Conservation (phyloP, 2,329 filamentous ascomycete genomes). For the Aphanoascus verrucosus region DNA sequence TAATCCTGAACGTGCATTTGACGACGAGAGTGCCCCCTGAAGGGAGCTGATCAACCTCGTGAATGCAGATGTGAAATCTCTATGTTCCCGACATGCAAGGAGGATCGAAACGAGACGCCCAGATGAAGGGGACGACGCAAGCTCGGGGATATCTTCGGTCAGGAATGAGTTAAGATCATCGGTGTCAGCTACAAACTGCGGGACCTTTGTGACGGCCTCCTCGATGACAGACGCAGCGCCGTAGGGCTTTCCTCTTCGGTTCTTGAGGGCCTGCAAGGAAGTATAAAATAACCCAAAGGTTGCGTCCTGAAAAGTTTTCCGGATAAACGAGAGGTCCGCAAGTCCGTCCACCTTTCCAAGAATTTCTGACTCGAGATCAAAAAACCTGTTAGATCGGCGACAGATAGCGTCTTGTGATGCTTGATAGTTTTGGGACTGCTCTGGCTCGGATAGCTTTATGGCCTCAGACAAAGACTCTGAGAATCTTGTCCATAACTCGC, state of each 20-base stretch:
- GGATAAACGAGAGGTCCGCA: slow-evolving; percentile 21
- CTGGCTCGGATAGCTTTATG: slow-evolving; percentile 66
- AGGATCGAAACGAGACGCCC: slow-evolving; percentile 56
- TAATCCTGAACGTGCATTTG: slow-evolving; percentile 28
- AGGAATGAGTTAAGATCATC: slow-evolving; percentile 44
- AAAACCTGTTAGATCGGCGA: slow-evolving; percentile 57
- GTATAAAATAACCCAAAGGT: slow-evolving; percentile 35
- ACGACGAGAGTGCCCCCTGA: slow-evolving; percentile 24
- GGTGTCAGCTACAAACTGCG: slow-evolving; percentile 32
- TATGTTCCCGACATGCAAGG: slow-evolving; percentile 42
- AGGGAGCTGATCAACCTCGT: slow-evolving; percentile 28
- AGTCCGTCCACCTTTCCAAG: slow-evolving; percentile 22
- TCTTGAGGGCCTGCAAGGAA: slow-evolving; percentile 41
- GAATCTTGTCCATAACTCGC: slow-evolving; percentile 53
- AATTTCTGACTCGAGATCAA: slow-evolving; percentile 43
- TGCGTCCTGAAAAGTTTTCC: slow-evolving; percentile 29
- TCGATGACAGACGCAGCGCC: slow-evolving; percentile 52
- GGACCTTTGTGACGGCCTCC: slow-evolving; percentile 39
- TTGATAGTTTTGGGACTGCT: slow-evolving; percentile 66
- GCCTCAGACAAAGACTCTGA: slow-evolving; percentile 51
- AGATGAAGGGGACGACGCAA: slow-evolving; percentile 60
- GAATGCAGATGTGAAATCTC: slow-evolving; percentile 33
- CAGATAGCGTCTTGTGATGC: slow-evolving; percentile 60
- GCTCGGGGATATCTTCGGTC: slow-evolving; percentile 43
- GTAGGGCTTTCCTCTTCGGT: slow-evolving; percentile 55